Conservation (phyloP, 1,284 basidiomycete genomes). For the Ustilago nuda region DNA sequence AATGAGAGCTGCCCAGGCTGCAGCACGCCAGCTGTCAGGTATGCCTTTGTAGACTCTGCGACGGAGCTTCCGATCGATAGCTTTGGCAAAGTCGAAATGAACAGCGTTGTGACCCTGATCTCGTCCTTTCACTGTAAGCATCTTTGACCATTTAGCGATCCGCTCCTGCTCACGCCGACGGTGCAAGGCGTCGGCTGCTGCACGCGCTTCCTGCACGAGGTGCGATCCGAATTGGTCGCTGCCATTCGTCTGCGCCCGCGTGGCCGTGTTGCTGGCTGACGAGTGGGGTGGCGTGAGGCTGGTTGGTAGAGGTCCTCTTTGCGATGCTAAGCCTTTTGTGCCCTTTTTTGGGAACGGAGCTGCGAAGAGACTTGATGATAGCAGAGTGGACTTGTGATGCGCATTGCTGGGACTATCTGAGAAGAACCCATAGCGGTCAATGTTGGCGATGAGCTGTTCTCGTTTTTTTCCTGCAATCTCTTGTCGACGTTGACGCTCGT, state of each 20-base stretch:
- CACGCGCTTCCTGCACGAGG: slow-evolving; percentile 23
- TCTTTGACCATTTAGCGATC: slow-evolving; percentile 56
- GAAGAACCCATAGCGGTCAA: slow-evolving; percentile 60
- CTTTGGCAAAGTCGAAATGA: slow-evolving; percentile 28
- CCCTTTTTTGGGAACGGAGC: slow-evolving; percentile 32
- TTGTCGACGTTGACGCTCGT: slow-evolving; percentile 39
- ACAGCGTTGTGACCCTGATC: slow-evolving; percentile 50
- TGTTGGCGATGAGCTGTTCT: slow-evolving; percentile 42
- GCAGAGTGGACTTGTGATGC: slow-evolving; percentile 28
- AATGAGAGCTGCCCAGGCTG: slow-evolving; percentile 85
- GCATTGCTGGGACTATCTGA: slow-evolving; percentile 17
- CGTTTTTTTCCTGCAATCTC: slow-evolving; percentile 43
- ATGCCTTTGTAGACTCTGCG: slow-evolving; percentile 92
- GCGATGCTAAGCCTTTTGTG: slow-evolving; percentile 9
- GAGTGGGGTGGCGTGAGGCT: neutral
- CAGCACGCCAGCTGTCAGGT: slow-evolving; percentile 93
- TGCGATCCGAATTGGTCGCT: slow-evolving; percentile 5
- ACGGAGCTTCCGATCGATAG: slow-evolving; percentile 70
- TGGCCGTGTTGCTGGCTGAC: neutral
- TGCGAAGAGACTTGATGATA: slow-evolving; percentile 26
- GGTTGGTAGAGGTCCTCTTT: neutral
- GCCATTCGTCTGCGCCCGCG: neutral
- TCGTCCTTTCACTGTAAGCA: slow-evolving; percentile 50
- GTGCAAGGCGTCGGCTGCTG: slow-evolving; percentile 27
- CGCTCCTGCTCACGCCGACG: slow-evolving; percentile 47